Percentiles rank a stretch among this genome's conserved stretches.
Evolutionary conservation across 768 basidiomycete species (phyloP).

Genomic region (Russula sp.): DNA sequence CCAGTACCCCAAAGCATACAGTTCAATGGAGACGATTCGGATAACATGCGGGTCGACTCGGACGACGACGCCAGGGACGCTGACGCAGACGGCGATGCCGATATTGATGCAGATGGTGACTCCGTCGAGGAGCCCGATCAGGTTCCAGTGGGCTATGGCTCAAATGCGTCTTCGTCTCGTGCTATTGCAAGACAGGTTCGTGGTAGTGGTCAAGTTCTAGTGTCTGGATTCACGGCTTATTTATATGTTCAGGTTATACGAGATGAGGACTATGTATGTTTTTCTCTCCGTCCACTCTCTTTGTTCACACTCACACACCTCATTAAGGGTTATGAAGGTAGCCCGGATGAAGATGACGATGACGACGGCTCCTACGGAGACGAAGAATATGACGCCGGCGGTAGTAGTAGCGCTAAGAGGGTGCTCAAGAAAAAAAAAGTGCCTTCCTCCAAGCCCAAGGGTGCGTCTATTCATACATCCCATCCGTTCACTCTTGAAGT

Average conservation of each 20-base stretch:
- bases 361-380: constrained; percentile 72
- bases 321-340: constrained; percentile 57
- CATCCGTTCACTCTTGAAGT: constrained; percentile 23
- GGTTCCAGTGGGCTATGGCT: constrained; percentile 40
- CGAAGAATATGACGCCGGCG: constrained; percentile 56
- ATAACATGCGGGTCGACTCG: constrained; percentile 73
- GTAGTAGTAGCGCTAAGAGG: constrained; percentile 49
- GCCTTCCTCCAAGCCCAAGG: constrained; percentile 56
- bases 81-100: constrained; percentile 51
- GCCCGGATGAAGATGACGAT: constrained; percentile 54
- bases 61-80: constrained; percentile 40
- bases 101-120: constrained; percentile 64
- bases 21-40: constrained; percentile 43
- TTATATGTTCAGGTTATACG: constrained; percentile 35
- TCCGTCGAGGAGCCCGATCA: constrained; percentile 48
- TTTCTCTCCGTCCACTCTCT: constrained; percentile 27
- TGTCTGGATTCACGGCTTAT: constrained; percentile 19
- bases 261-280: constrained; percentile 53
- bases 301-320: constrained; percentile 31
- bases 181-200: constrained; percentile 36
- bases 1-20: constrained; percentile 41
- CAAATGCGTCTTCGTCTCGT: constrained; percentile 42
- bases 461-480: constrained; percentile 39
- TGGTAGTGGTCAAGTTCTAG: constrained; percentile 28
- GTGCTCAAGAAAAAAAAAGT: constrained; percentile 65